Base-by-base conservation (phyloP, 306 rosid species). In the Abrus pulchellus region DNA sequence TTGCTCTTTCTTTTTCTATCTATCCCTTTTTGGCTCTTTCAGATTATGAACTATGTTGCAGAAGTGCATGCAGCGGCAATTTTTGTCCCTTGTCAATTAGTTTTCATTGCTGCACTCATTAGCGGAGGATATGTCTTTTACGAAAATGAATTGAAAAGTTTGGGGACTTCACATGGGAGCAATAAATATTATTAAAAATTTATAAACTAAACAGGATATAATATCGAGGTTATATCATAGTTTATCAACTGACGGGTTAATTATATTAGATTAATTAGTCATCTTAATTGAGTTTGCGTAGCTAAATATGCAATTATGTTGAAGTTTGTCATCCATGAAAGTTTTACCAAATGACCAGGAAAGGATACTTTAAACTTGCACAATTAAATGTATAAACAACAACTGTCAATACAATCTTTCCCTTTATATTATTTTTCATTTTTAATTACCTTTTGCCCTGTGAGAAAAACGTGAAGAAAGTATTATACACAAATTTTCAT, bases 61-160 rank as follows among this genome's bases (percentile, higher is more conserved):
- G 74, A 77, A 77, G 69, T 29, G 59, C 49, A 68, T 68, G 57
- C 53, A 77, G 3, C 50, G 4, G 12, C 48, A 68, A 56, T 43
- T 43, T 77, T 10, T 44, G 75, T 78, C 52, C 0, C 4, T 41
- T 53, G 40, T 77, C 50, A 53, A 49, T 53, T 30, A 38, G 8
- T 67, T 40, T 41, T 77, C 34, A 30, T 55, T 43, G 12, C 38
- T 65, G 52, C 62, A 48, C 40, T 43, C 57, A 28, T 36, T 43
- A 6, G 72, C 4, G 13, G 61, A 47, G 59, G 47, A 45, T 45
- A 61, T 8, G 61, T 32, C 33, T 57, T 64, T 38, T 3, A 20
- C n/a, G 2, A 20, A 65, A 43, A 67, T 36, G 34, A 55, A 53
- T 53, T 52, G 43, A 34, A 3, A 70, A 20, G 34, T 36, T 72